Conservation (phyloP, 148 eudicot species). For the Simmondsia chinensis region DNA sequence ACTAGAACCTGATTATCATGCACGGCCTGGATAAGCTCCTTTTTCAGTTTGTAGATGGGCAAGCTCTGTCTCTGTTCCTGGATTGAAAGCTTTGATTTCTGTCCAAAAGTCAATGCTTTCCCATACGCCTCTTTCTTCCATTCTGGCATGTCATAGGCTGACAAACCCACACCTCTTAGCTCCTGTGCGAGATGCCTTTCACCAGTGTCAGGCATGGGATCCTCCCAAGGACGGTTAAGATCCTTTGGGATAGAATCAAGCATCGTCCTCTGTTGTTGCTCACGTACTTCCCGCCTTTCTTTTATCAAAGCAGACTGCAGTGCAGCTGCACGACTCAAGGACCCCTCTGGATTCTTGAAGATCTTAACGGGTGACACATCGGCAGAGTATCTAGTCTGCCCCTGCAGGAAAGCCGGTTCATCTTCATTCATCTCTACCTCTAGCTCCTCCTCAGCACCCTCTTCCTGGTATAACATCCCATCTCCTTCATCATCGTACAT, state of each 20-base stretch:
- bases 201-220: constrained; percentile 95
- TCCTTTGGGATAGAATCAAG: constrained; percentile 93
- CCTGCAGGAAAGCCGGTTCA: constrained; percentile 74
- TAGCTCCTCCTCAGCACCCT: constrained; percentile 80
- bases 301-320: constrained; percentile 78
- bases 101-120: constrained; percentile 78
- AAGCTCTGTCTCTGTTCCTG: constrained; percentile 73
- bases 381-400: constrained; percentile 64
- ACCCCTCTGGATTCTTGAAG: constrained; percentile 88
- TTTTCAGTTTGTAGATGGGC: constrained; percentile 58
- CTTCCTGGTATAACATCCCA: constrained; percentile 68
- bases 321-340: constrained; percentile 90
- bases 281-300: constrained; percentile 88
- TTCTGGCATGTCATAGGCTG: constrained; percentile 94
- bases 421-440: constrained; percentile 91
- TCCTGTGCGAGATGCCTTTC: constrained; percentile 96
- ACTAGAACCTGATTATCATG: constrained; percentile 69
- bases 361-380: constrained; percentile 95
- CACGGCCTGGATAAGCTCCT: constrained; percentile 57
- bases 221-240: constrained; percentile 98
- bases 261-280: constrained; percentile 80
- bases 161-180: constrained; percentile 87
- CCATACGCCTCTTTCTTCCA: constrained; percentile 98
- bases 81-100: constrained; percentile 59
- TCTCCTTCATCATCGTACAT: constrained; percentile 75